Conservation (phyloP, 2,329 filamentous ascomycete species). For the Colletotrichum limetticola region DNA sequence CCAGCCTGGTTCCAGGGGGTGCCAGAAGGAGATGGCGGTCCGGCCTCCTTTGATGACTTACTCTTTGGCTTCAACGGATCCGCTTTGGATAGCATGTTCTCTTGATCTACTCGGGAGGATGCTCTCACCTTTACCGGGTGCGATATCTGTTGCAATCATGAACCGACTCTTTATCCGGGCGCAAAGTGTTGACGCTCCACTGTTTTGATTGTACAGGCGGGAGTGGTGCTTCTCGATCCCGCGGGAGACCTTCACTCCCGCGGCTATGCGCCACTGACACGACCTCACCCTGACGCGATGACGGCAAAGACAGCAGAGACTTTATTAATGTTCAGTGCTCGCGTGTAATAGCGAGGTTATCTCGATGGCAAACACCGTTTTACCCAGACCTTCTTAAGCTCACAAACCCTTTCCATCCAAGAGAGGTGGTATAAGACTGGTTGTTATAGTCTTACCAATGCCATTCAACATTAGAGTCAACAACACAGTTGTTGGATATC, state of each 20-base stretch:
- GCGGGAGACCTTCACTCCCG: slow-evolving; percentile 16
- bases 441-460: neutral
- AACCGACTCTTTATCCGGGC: neutral
- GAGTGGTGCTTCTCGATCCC: neutral
- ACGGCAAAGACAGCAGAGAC: neutral
- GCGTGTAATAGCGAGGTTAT: neutral
- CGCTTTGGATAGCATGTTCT: slow-evolving; percentile 40
- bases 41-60: slow-evolving; percentile 40
- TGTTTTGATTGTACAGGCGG: neutral
- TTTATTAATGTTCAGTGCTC: neutral
- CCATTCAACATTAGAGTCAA: neutral
- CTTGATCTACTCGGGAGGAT: neutral
- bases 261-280: neutral
- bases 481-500: neutral
- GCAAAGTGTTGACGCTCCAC: neutral
- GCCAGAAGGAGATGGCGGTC: slow-evolving; percentile 19
- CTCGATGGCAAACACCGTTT: neutral
- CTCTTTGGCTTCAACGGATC: slow-evolving; percentile 47
- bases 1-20: slow-evolving; percentile 6
- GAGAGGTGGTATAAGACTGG: neutral
- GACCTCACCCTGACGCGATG: neutral
- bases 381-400: neutral
- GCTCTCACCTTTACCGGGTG: no score
- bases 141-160: neutral
- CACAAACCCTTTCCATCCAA: neutral